Conservation (phyloP, 2,329 filamentous ascomycete genomes). For the Paraphaeosphaeria minitans region DNA sequence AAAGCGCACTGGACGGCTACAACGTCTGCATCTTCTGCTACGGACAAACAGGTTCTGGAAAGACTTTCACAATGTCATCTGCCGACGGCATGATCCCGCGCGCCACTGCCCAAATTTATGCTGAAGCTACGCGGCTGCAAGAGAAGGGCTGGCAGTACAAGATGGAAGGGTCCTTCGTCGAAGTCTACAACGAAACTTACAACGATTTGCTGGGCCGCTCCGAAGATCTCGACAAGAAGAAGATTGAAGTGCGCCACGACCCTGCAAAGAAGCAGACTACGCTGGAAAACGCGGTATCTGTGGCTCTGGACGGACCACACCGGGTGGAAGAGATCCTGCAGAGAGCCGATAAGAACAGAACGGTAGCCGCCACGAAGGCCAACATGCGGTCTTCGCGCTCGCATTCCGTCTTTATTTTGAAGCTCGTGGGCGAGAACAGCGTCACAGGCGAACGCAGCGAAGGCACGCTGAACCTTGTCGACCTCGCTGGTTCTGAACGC, state of each 20-base stretch:
- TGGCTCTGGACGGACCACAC: conserved; percentile 76
- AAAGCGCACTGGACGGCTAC: conserved; percentile 94
- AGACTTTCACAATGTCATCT: conserved; percentile 96
- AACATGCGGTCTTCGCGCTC: conserved; percentile 94
- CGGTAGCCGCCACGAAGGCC: conserved; percentile 94
- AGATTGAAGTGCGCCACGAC: conserved; percentile 89
- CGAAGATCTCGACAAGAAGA: conserved; percentile 76
- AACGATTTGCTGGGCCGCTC: conserved; percentile 82
- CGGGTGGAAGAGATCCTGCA: conserved; percentile 80
- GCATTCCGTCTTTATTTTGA: conserved; percentile 93
- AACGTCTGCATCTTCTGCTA: conserved; percentile 99
- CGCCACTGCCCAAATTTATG: conserved; percentile 91
- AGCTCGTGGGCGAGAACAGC: conserved; percentile 67
- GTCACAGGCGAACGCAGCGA: conserved; percentile 84
- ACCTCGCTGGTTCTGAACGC: conserved; percentile 90
- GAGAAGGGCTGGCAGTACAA: conserved; percentile 94
- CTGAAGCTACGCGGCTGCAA: conserved; percentile 79
- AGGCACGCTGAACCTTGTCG: conserved; percentile 92
- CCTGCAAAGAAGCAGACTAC: conserved; percentile 78
- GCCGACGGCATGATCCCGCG: conserved; percentile 95
- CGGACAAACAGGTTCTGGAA: conserved; percentile 94
- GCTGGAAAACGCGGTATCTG: conserved; percentile 78
- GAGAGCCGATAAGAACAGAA: conserved; percentile 82
- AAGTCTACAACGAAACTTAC: conserved; percentile 97
- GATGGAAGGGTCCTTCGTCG: conserved; percentile 94